These are phyloP conservation scores for Cerrena zonata DNA, from an alignment of 1,284 basidiomycete genomes.

Conservation along the genomic window DNA sequence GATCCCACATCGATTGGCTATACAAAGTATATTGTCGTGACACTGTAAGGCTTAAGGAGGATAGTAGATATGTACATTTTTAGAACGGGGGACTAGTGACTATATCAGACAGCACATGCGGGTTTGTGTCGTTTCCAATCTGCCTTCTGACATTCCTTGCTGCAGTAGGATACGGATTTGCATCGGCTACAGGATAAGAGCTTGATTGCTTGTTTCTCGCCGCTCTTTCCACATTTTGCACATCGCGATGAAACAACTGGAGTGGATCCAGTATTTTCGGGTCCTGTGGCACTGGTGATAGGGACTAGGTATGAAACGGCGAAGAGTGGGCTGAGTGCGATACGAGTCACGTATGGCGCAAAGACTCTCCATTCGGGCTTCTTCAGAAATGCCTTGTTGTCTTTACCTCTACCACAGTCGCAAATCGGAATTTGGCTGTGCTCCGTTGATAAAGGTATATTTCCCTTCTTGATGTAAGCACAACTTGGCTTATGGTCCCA, in stretches of 20 bases:
- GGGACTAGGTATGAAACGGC: conserved; percentile 36
- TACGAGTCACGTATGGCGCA: conserved; percentile 38
- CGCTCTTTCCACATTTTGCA: conserved; percentile 1
- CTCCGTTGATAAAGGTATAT: conserved; percentile 29
- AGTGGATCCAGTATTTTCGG: not conserved
- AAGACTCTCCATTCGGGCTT: conserved; percentile 29
- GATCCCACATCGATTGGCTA: too few species aligned
- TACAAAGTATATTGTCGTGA: too few species aligned
- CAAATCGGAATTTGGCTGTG: conserved; percentile 36
- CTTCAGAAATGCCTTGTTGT: conserved; percentile 27
- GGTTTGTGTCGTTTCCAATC: conserved; percentile 8
- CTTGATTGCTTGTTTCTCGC: too few species aligned
- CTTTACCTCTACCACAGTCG: conserved; percentile 42
- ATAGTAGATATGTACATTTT: too few species aligned
- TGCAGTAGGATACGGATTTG: conserved; percentile 5
- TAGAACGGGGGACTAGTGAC: too few species aligned
- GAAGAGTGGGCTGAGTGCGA: conserved; percentile 45
- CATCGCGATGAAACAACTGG: not conserved
- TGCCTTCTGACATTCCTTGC: conserved; percentile 4
- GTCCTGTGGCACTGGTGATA: not conserved
- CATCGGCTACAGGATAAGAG: conserved; percentile 4
- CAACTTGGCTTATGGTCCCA: conserved; percentile 45
- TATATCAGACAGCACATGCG: not conserved
- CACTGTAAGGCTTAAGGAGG: too few species aligned
- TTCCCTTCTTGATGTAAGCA: conserved; percentile 33